Evolutionary conservation across 139 green algal genomes (phyloP), one percentile per base, ranked within the genome.

Genomic region (Micromonas pusilla): DNA sequence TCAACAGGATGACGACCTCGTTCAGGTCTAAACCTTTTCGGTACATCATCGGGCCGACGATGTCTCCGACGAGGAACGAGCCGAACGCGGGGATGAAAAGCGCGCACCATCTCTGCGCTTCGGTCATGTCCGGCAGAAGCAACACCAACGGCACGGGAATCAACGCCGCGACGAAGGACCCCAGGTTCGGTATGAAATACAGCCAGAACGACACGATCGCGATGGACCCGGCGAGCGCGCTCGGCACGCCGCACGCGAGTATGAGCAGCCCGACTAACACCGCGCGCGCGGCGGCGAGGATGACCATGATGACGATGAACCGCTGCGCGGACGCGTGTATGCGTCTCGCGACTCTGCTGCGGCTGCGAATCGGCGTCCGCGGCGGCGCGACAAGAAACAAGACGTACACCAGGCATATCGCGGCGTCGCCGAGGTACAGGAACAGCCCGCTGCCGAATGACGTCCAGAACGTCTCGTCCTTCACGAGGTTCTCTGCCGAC

Each of bases 131-230:
- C 2, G 68, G 68, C 1, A 75, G 38, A 5, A 75, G 30, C 68
- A 75, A 23, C 3, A 62, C 6, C 19, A 75, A 38, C 2, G 68
- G 68, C 36, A 75, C 19, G 13, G 68, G 68, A 6, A 75, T 9
- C 1, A 32, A 13, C 19, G 38, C 26, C 5, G 68, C 37, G 53
- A 75, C 53, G 37, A 75, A 30, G 3, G 37, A 63, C 2, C 68
- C 68, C 19, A 75, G 37, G 23, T 38, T 75, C 25, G 68, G 68
- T 34, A 75, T 75, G 37, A 75, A 75, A 36, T 37, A 75, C 21
- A 75, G 53, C 68, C 68, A 75, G 30, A 75, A 75, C 37, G 68
- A 75, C 37, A 65, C 36, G 36, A 75, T 75, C 0, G 68, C 68
- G 20, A 75, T 39, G 2, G 68, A 38, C 19, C n/a, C 33, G 19